phyloP scores from a whole-genome alignment of 2,329 filamentous ascomycete genomes.

The Trichoderma brevicompactum region DNA sequence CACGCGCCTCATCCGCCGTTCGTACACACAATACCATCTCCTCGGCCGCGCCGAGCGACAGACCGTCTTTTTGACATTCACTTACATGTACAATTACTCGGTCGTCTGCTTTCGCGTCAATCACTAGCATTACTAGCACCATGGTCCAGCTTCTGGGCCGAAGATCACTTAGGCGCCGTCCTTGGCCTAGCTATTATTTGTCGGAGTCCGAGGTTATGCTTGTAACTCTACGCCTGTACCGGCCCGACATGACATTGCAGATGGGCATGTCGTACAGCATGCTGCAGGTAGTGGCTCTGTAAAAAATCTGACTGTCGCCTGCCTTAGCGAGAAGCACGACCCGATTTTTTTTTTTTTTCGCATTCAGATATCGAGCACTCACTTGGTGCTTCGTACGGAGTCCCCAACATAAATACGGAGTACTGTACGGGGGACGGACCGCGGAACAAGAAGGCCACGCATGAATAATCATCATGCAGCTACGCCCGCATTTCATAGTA shows the following conservation, averaged over 20 bases:
- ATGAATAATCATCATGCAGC: conserved; percentile 14
- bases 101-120: background rate
- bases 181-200: conserved; percentile 2
- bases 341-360: background rate
- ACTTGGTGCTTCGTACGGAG: background rate
- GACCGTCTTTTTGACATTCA: conserved; percentile 19
- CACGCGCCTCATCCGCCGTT: conserved; percentile 18
- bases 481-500: conserved; percentile 10
- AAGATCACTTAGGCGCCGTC: conserved; percentile 14
- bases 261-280: conserved; percentile 26
- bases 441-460: background rate
- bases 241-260: conserved; percentile 25
- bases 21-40: background rate
- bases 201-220: background rate
- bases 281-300: conserved; percentile 11
- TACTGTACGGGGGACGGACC: background rate
- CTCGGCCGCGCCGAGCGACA: conserved; percentile 22
- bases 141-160: conserved; percentile 2
- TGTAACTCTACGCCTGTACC: conserved; percentile 11
- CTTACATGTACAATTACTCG: conserved; percentile 9
- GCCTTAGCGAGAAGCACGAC: conserved; percentile 23
- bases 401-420: background rate
- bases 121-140: background rate
- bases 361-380: conserved; percentile 10
- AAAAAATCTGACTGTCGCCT: conserved; percentile 23